Evolutionary conservation across 805 yeast genomes (phyloP), one percentile per base, ranked within the genome.

Genomic region (Yamadazyma kitorensis): DNA sequence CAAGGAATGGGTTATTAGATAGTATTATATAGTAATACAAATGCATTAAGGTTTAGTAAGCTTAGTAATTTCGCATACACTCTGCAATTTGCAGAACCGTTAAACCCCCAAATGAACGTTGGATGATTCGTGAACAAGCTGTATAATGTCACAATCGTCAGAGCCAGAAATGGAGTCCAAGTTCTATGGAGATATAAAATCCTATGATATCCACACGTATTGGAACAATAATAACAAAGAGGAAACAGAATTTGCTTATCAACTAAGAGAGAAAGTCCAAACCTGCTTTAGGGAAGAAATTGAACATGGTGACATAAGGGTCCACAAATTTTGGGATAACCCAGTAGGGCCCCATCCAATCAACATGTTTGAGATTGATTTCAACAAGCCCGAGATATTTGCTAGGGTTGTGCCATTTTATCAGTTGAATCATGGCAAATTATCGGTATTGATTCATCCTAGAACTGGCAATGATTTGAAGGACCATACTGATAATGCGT

Each of bases 311-410:
- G 51, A 55, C 15, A 55, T 72, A 8, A 46, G 75, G 35, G 61
- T 74, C 4, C 61, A 64, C 52, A 64, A 64, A 37, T 55, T 71
- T 19, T 71, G 72, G 65, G 70, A 68, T 24, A 52, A 54, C 27
- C 71, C 77, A 17, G 48, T 77, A 18, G 83, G 83, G 0, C 82
- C 83, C 2, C 82, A 77, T 43, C 78, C 81, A 0, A 55, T 69
- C 19, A 68, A 63, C 24, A 77, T 77, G 82, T 77, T 75, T 62
- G 82, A 77, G 46, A 45, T 70, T 17, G 82, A 77, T 51, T 71
- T 74, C 37, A 55, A 61, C 20, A 66, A 57, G 6, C 72, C 78
- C 0, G 72, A 60, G 19, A 45, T 68, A 6, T 74, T 74, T 41
- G 52, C 61, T 2, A 59, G 57, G 21, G 39, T 76, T 12, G 64